phyloP scores from a whole-genome alignment of 768 basidiomycete species.

The Cyclocybe cylindracea region DNA sequence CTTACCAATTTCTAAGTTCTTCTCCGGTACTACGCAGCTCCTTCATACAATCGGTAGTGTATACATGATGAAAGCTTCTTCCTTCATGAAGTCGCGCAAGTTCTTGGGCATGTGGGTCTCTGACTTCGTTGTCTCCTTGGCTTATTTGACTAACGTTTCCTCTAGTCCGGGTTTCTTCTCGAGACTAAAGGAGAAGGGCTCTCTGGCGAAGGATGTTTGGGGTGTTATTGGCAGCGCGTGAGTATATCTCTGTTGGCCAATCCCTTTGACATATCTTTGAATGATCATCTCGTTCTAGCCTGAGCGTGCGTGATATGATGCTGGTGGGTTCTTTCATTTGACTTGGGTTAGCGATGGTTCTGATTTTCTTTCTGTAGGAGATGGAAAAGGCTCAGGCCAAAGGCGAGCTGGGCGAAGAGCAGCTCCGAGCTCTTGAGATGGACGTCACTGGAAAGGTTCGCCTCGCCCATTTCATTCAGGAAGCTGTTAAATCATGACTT shows the following conservation, averaged over 20 bases:
- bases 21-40: conserved; percentile 45
- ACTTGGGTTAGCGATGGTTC: neutral
- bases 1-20: neutral
- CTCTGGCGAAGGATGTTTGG: conserved; percentile 95
- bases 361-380: conserved; percentile 47
- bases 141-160: conserved; percentile 4
- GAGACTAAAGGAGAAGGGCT: conserved; percentile 90
- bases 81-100: conserved; percentile 87
- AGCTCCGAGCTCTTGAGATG: conserved; percentile 83
- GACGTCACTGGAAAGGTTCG: conserved; percentile 90
- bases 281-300: conserved; percentile 29
- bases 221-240: conserved; percentile 95
- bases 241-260: conserved; percentile 31
- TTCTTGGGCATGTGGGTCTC: conserved; percentile 82
- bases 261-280: neutral
- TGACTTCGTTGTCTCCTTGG: conserved; percentile 6
- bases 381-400: conserved; percentile 89
- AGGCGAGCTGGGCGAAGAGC: conserved; percentile 86
- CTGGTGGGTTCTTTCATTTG: conserved; percentile 33
- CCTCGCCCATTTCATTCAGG: neutral
- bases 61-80: conserved; percentile 92
- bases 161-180: conserved; percentile 87
- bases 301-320: conserved; percentile 81
- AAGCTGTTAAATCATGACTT: neutral
- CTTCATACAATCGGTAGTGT: conserved; percentile 89